Percentiles rank a stretch among this genome's conserved stretches.
Evolutionary conservation across 225 moss, liverwort and hornwort species (phyloP).

Genomic region (Thuidium tamariscinum): DNA sequence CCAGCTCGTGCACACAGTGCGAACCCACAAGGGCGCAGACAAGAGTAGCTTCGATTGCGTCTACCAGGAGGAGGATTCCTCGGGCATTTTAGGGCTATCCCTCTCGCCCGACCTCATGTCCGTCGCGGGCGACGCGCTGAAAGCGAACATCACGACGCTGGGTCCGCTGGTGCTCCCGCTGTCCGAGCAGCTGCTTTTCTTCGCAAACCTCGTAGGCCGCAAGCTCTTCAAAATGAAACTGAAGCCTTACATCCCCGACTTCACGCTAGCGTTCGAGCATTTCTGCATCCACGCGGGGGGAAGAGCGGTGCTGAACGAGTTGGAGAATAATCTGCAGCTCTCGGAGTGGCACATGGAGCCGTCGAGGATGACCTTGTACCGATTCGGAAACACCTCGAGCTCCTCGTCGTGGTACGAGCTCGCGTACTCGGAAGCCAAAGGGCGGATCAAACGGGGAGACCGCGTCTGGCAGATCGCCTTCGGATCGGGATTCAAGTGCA

Average conservation of each 20-base stretch:
- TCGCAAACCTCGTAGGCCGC: slow-evolving; percentile 46
- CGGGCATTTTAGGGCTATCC: slow-evolving; percentile 39
- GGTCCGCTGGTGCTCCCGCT: slow-evolving; percentile 68
- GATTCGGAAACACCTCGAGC: slow-evolving; percentile 83
- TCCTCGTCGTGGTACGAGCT: slow-evolving; percentile 78
- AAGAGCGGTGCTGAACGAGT: slow-evolving; percentile 50
- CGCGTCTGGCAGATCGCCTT: slow-evolving; percentile 84
- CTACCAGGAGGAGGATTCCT: slow-evolving; percentile 58
- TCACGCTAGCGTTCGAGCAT: slow-evolving; percentile 78
- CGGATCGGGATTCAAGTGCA: slow-evolving; percentile 79
- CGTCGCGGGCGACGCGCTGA: slow-evolving; percentile 70
- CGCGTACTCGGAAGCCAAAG: slow-evolving; percentile 59
- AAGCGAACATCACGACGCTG: slow-evolving; percentile 73
- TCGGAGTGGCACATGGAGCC: slow-evolving; percentile 84
- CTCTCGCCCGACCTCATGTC: slow-evolving; percentile 71
- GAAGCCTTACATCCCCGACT: slow-evolving; percentile 83
- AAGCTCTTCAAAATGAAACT: slow-evolving; percentile 58
- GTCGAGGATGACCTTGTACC: slow-evolving; percentile 66
- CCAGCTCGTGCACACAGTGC: slow-evolving; percentile 59
- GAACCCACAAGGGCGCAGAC: slow-evolving; percentile 81
- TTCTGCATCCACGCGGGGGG: slow-evolving; percentile 82
- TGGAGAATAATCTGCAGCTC: slow-evolving; percentile 59
- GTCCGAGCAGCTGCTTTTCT: slow-evolving; percentile 80
- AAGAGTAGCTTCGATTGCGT: slow-evolving; percentile 60
- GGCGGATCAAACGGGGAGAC: slow-evolving; percentile 53